Base-by-base conservation (phyloP, 768 basidiomycete species). In the Phylloporus sp. region DNA sequence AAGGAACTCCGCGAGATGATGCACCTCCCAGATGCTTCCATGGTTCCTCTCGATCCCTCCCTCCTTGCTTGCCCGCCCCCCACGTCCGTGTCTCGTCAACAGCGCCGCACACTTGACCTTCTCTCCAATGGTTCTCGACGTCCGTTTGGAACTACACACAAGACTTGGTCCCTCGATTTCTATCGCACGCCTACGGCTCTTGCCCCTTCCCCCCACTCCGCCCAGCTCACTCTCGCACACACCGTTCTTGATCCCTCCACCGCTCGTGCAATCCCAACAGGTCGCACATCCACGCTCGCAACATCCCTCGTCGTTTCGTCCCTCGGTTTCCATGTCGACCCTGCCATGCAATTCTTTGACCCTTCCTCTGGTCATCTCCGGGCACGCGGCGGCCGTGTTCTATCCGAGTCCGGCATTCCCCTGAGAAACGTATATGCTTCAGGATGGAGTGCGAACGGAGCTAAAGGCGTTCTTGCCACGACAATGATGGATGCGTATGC, bases 401-500 rank as follows among this genome's bases (percentile, higher is more conserved):
- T 78, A 22, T 69, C 70, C 10, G 54, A 62, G 4, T 53, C 53
- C 5, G 74, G 74, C 0, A 44, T 52, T 5, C 62, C 67, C 10
- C 54, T 83, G 29, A 74, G 71, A 29, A 80, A 79, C 48, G 72
- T 94, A n/a, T 99, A 96, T 61, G 86, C 90, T 2, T 84, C 89
- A 2, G 95, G 95, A 9, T 99, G 96, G 96, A 85, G 90, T 3
- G 85, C 90, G 3, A 82, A 79, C 4, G 95, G 95, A 28, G 93
- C 96, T 0, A 84, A 80, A 42, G 94, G 94, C 9, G 93, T 98
- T 11, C 74, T 98, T 36, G 93, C 91, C 2, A 75, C 84, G 4
- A 96, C 96, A 27, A 92, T 99, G 92, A 81, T 90, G 66, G 78
- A 96, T 61, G 89, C 94, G 18, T 91, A 92, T 60, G 74, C 76